Conservation (phyloP, 768 basidiomycete species). For the Tylopilus sp. region DNA sequence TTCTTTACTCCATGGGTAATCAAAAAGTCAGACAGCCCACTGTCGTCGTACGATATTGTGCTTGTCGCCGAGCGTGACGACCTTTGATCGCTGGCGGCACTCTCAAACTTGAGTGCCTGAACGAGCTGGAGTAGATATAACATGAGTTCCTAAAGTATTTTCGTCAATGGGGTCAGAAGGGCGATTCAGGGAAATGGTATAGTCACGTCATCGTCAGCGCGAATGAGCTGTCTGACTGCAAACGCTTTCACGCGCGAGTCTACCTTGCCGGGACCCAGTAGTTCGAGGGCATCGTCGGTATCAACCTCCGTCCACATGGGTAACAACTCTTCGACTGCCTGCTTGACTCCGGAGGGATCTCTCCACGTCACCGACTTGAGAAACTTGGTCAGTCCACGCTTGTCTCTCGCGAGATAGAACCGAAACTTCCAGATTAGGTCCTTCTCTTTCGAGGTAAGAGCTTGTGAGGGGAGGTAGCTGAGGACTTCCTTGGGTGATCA, state of each 20-base stretch:
- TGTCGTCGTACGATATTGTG: conserved; percentile 85
- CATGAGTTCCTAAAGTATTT: conserved; percentile 68
- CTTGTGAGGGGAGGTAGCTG: conserved; percentile 85
- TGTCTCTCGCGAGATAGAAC: conserved; percentile 92
- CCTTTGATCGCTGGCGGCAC: conserved; percentile 69
- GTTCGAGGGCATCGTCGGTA: conserved; percentile 92
- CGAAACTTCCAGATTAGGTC: conserved; percentile 98
- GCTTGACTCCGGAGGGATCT: conserved; percentile 93
- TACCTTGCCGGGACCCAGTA: conserved; percentile 85
- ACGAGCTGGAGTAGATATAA: conserved; percentile 94
- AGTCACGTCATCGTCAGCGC: conserved; percentile 92
- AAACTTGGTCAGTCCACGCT: conserved; percentile 94
- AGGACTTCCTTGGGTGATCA: conserved; percentile 68
- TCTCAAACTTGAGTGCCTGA: conserved; percentile 97
- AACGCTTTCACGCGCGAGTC: conserved; percentile 92
- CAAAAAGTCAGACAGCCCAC: conserved; percentile 90
- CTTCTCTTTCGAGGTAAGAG: conserved; percentile 87
- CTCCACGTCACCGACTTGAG: conserved; percentile 97
- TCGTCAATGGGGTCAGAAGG: not conserved
- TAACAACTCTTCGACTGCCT: conserved; percentile 92
- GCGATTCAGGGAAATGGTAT: not conserved
- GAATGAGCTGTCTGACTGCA: conserved; percentile 85
- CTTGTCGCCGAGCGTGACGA: conserved; percentile 67
- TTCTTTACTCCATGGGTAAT: conserved; percentile 83
- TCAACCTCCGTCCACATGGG: conserved; percentile 98